Evolutionary conservation across 2,329 filamentous ascomycete genomes (phyloP).

Genomic region (Dichotomopilus funicola): DNA sequence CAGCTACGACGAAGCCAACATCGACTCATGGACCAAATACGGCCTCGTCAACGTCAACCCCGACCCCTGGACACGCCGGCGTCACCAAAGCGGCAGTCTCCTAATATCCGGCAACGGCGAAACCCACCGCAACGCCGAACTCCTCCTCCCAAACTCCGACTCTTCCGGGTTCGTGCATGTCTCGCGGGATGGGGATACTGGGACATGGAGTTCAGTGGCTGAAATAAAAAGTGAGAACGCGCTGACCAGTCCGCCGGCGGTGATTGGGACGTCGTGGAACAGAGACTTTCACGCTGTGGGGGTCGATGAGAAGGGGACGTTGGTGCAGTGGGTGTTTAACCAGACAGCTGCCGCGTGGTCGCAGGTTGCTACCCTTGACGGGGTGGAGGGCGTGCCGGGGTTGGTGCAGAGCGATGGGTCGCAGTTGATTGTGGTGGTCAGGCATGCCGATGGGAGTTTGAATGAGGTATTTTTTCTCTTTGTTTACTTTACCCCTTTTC

Average conservation of each 20-base stretch:
- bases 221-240: not conserved
- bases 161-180: conserved; percentile 8
- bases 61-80: conserved; percentile 18
- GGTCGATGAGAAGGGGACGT: not conserved
- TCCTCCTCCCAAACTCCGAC: conserved; percentile 4
- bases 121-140: conserved; percentile 19
- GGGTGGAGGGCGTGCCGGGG: conserved; percentile 16
- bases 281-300: conserved; percentile 17
- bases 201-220: conserved; percentile 8
- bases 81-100: conserved; percentile 20
- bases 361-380: conserved; percentile 2
- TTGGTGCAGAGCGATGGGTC: conserved; percentile 17
- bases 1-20: conserved; percentile 18
- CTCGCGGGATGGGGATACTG: conserved; percentile 9
- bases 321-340: conserved; percentile 16
- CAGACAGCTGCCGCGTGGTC: conserved; percentile 11
- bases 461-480: conserved; percentile 12
- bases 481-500: too few relatives aligned
- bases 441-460: conserved; percentile 17
- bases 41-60: conserved; percentile 19
- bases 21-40: conserved; percentile 21
- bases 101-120: conserved; percentile 19
- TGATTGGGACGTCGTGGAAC: conserved; percentile 20
- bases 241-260: conserved; percentile 13
- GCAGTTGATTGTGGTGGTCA: conserved; percentile 14